A percentile compares a stretch with the other conserved stretches of the same genome.
phyloP scores from a whole-genome alignment of 176 grass and related monocot species.

The Aegilops umbellulata region DNA sequence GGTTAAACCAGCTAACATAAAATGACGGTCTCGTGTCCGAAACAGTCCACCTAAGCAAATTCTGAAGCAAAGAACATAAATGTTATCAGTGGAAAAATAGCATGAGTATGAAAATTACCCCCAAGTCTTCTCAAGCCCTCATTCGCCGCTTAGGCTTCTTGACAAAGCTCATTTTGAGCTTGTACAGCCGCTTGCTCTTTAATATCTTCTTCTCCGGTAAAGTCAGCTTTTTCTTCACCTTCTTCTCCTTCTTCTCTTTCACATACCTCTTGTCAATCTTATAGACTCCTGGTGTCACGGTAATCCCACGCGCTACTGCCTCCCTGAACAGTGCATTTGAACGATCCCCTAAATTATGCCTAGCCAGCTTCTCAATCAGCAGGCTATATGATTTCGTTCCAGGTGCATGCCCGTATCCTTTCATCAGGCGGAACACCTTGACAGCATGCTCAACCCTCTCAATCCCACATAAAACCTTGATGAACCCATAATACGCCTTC shows the following conservation, averaged over 20 bases:
- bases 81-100: constrained; percentile 11
- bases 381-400: constrained; percentile 78
- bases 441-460: constrained; percentile 94
- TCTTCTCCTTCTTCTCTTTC: constrained; percentile 71
- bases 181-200: constrained; percentile 88
- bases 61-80: constrained; percentile 18
- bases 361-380: constrained; percentile 78
- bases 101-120: constrained; percentile 33
- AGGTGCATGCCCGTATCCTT: constrained; percentile 80
- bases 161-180: constrained; percentile 91
- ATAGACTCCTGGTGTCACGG: constrained; percentile 45
- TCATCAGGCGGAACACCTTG: constrained; percentile 97
- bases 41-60: constrained; percentile 18
- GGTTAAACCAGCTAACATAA: neutral
- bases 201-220: constrained; percentile 82
- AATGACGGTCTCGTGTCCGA: constrained; percentile 15
- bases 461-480: constrained; percentile 96
- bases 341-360: constrained; percentile 70
- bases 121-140: constrained; percentile 27
- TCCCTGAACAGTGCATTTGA: constrained; percentile 91
- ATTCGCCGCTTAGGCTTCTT: constrained; percentile 68
- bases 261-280: constrained; percentile 67
- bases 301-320: constrained; percentile 63
- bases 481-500: constrained; percentile 84
- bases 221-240: constrained; percentile 86